Evolutionary conservation across 441 rosid genomes (phyloP), one percentile per base, ranked within the genome.

Genomic region (Pelargonium cotyledonis): DNA sequence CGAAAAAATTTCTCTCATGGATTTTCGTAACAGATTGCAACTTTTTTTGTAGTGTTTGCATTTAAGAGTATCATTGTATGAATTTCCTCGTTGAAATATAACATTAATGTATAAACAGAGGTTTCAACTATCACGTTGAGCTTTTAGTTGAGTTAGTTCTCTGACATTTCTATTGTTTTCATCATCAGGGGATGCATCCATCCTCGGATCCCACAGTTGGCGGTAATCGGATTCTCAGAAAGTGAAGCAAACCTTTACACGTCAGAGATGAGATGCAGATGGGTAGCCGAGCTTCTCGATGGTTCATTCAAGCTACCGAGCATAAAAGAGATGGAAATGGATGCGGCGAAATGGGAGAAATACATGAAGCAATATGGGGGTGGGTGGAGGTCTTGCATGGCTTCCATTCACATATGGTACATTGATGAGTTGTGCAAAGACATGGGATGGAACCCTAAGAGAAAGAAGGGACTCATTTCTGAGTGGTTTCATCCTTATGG

Each of bases 361-460:
- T 68, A 68, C 72, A 63, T 68, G 69, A 73, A 73, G 76, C 46
- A 53, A 66, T 64, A 64, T 29, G 63, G 72, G 1, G 72, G 69
- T 16, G 5, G 7, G 16, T 65, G 68, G 53, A 68, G 76, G 55
- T 73, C 76, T 2, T 73, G 76, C 68, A 73, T 46, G 2, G 51
- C 12, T 8, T 10, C 12, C 12, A 2, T 46, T 8, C 51, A 46
- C 14, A 46, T 46, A 2, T 46, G 51, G 51, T 79, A 86, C 69
- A 78, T 79, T 60, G 87, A 84, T 78, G 83, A 80, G 63, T 65
- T 83, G 4, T 84, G 90, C 80, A 81, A 65, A 47, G 91, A 84
- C 16, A 84, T 86, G 91, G 85, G 82, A 9, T 81, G 86, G 88
- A 86, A 84, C 49, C 82, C 81, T 0, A 78, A 44, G 68, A 77